Evolutionary conservation across 345 rosid genomes (phyloP).

Genomic region (Arabis hirsuta): DNA sequence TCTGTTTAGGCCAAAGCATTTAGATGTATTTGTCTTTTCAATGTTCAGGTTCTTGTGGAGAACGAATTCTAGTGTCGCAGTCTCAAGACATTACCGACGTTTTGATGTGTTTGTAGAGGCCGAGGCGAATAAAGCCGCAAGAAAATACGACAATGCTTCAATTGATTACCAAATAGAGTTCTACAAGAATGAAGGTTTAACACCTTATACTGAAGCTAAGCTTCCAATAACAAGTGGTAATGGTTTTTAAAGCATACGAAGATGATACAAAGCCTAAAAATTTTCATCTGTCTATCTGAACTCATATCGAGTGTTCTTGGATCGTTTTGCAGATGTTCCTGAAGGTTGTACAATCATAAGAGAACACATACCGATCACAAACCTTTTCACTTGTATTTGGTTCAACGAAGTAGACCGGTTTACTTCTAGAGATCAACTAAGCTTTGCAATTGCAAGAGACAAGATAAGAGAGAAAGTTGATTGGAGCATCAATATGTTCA

Average conservation of each 20-base stretch:
- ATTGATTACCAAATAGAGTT: constrained; percentile 81
- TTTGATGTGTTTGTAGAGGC: constrained; percentile 91
- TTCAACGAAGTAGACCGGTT: constrained; percentile 92
- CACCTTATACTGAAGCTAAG: constrained; percentile 74
- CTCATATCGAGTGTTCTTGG: constrained; percentile 13
- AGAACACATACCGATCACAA: constrained; percentile 81
- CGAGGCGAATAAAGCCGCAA: constrained; percentile 90
- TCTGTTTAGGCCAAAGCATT: constrained; percentile 5
- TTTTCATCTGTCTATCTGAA: not conserved
- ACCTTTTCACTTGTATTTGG: constrained; percentile 89
- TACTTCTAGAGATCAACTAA: constrained; percentile 89
- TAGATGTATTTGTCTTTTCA: not conserved
- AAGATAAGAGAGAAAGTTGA: constrained; percentile 67
- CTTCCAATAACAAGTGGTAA: constrained; percentile 91
- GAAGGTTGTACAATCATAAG: constrained; percentile 88
- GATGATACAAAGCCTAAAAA: not conserved
- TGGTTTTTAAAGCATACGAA: constrained; percentile 28
- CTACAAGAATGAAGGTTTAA: constrained; percentile 77
- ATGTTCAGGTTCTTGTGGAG: constrained; percentile 80
- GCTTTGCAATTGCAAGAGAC: constrained; percentile 88
- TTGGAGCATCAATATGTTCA: constrained; percentile 78
- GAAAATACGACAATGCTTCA: constrained; percentile 78
- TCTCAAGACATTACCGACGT: constrained; percentile 82
- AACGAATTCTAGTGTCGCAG: constrained; percentile 72
- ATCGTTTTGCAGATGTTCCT: constrained; percentile 78